Base-by-base conservation (phyloP, 257 asterid species). In the Scutellaria minor region DNA sequence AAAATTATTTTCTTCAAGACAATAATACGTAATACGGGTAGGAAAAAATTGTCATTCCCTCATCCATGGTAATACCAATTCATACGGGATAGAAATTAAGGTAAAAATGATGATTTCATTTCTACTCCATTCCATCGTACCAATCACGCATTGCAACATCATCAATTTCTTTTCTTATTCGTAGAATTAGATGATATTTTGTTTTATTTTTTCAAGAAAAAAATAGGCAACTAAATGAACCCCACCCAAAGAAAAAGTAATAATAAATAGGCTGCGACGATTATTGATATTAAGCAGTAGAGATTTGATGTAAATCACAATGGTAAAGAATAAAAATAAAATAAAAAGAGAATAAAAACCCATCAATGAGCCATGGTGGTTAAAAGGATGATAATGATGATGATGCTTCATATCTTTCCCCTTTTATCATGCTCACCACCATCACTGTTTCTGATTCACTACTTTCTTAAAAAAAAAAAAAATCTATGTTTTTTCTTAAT, bases 321-420 rank as follows among this genome's bases (percentile, higher is more conserved):
- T 22, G 48, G 22, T 61, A 15, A 71, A 75, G 55, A 42, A 18
- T 12, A 47, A 55, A 37, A 6, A 31, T 13, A 37, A 44, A 11
- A 39, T 6, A 14, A 63, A 0, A 53, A 46, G 9, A 31, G 27
- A 52, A 59, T 22, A 3, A 40, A 22, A 12, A 6, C 11, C 76
- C 10, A 57, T 84, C 67, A 70, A 78, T 67, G 72, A 74, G 12
- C 6, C 41, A 22, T 64, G 71, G 64, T 81, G 58, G 76, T 64
- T 76, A 72, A 77, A 73, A 68, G 78, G 72, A 71, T 66, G 62
- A 82, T 86, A 83, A 77, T 83, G 76, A 50, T 62, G 75, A 72
- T 71, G 65, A 80, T 88, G 79, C 56, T 70, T 66, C 76, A 75
- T 78, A 76, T 66, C 46, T 47, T 54, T 51, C 66, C 68, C 68